Evolutionary conservation across 2,329 filamentous ascomycete species (phyloP).

Genomic region (Xylaria arbuscula): DNA sequence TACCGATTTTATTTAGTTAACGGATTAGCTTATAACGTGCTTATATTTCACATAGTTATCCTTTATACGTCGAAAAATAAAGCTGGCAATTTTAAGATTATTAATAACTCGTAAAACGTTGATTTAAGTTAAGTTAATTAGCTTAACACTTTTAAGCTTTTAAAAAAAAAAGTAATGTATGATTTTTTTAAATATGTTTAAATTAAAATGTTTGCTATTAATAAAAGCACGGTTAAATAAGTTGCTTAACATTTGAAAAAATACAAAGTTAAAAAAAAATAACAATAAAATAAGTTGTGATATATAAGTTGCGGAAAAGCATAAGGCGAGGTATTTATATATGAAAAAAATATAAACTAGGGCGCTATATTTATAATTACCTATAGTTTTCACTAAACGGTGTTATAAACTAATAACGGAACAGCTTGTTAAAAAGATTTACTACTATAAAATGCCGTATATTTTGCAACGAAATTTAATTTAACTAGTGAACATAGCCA

Average conservation of each 20-base stretch:
- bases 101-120: background rate
- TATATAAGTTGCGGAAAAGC: background rate
- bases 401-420: too few species aligned
- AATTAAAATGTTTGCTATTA: background rate
- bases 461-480: too few species aligned
- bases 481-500: background rate
- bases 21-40: background rate
- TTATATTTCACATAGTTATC: background rate
- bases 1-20: background rate
- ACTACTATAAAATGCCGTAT: too few species aligned
- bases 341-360: too few species aligned
- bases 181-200: slow-evolving; percentile 1
- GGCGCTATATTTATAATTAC: slow-evolving; percentile 6
- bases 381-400: background rate
- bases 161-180: background rate
- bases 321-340: background rate
- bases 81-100: background rate
- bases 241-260: slow-evolving; percentile 10
- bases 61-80: background rate
- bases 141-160: background rate
- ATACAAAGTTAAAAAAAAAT: background rate
- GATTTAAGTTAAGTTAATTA: background rate
- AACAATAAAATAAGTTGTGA: background rate
- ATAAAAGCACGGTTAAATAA: slow-evolving; percentile 4
- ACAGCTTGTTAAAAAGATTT: too few species aligned